phyloP scores from a whole-genome alignment of 2,329 filamentous ascomycete species.

The Lasiodiplodia theobromae region DNA sequence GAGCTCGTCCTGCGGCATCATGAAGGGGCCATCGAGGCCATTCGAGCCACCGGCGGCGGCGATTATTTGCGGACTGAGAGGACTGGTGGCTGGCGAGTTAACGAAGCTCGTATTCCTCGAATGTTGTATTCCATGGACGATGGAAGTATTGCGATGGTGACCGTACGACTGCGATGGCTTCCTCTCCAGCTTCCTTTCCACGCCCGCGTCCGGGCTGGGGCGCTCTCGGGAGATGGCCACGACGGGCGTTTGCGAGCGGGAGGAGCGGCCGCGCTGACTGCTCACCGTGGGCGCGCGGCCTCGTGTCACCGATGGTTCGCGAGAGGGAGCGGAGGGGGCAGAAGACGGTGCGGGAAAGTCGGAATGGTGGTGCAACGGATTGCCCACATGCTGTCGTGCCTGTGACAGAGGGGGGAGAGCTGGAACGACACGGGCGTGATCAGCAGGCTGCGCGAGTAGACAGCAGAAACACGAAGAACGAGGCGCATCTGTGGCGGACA shows the following conservation, averaged over 20 bases:
- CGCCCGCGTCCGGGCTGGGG: constrained; percentile 48
- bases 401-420: constrained; percentile 50
- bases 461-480: constrained; percentile 21
- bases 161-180: constrained; percentile 70
- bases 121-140: constrained; percentile 95
- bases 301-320: constrained; percentile 54
- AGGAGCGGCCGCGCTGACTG: constrained; percentile 50
- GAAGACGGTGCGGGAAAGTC: constrained; percentile 35
- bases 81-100: constrained; percentile 77
- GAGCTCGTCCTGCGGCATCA: constrained; percentile 48
- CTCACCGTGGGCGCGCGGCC: constrained; percentile 55
- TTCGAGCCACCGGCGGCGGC: constrained; percentile 52
- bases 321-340: constrained; percentile 42
- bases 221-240: constrained; percentile 41
- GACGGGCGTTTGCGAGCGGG: constrained; percentile 53
- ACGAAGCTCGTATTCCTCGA: constrained; percentile 85
- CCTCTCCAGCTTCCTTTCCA: constrained; percentile 61
- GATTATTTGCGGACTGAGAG: constrained; percentile 86
- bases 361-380: constrained; percentile 45
- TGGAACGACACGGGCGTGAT: constrained; percentile 38
- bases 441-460: constrained; percentile 39
- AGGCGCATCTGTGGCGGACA: constrained; percentile 3
- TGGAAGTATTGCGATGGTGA: constrained; percentile 95
- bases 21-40: constrained; percentile 49
- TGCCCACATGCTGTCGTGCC: constrained; percentile 47